Base-by-base conservation (phyloP, 768 basidiomycete species). In the Lentinula boryana region DNA sequence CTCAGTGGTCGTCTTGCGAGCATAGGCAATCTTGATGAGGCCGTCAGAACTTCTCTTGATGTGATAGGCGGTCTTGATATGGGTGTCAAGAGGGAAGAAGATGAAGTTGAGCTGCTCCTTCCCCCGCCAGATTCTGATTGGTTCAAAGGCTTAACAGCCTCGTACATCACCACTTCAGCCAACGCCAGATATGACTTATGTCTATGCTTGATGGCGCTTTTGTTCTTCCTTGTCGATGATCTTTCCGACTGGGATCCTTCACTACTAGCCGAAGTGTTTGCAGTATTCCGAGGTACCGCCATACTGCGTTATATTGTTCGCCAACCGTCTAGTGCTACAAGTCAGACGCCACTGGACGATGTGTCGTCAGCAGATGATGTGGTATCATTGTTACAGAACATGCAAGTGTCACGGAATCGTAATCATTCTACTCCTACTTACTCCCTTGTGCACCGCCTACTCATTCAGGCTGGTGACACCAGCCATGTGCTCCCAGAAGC, bases 121-220 rank as follows among this genome's bases (percentile, higher is more conserved):
- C 83, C 83, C 31, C 76, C 81, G 56, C 75, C 81, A 38, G 74
- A 76, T 43, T 86, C 87, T 15, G 80, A 85, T 57, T 88, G 87
- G 86, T 78, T 75, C 54, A 80, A 78, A 58, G 84, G 83, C 33
- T 74, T 90, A 35, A 82, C 83, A 35, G 79, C 88, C 27, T 76
- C 81, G 33, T 94, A 91, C 69, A 76, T 82, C 38, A 75, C 78
- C 15, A 81, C 79, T 55, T 80, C 88, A 4, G 75, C 90, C 50
- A 79, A 85, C 63, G 90, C 87, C 12, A 81, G 92, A 69, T 91
- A 93, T 69, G 88, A 91, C 58, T 77, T 93, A 35, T 84, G 84
- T 62, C 75, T 90, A 21, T 79, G 84, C 10, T 73, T 93, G 49
- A 73, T 90, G 55, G 79, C 80, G 23, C 71, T 92, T 31, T 77